Conservation (phyloP, 805 yeast species). For the Nakazawaea siamensis region DNA sequence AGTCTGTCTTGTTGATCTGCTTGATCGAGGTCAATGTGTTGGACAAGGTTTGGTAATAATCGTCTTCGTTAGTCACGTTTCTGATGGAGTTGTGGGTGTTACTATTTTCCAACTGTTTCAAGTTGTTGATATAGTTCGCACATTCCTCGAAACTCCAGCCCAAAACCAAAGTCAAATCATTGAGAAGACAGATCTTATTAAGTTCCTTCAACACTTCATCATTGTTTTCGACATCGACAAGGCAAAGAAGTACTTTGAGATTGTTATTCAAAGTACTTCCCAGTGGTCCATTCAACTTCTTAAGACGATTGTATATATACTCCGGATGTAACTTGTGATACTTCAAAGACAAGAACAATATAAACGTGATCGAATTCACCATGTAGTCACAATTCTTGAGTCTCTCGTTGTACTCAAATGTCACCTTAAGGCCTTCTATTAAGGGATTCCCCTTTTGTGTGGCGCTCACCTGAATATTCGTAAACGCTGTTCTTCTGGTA, state of each 20-base stretch:
- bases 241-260: constrained; percentile 47
- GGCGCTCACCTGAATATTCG: constrained; percentile 46
- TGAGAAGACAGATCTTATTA: constrained; percentile 38
- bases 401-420: constrained; percentile 43
- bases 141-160: constrained; percentile 53
- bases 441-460: constrained; percentile 72
- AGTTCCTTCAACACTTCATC: constrained; percentile 39
- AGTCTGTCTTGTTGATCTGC: constrained; percentile 46
- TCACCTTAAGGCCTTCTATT: constrained; percentile 42
- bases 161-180: constrained; percentile 38
- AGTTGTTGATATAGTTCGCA: constrained; percentile 29
- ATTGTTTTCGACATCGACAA: constrained; percentile 58
- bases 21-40: constrained; percentile 37
- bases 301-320: constrained; percentile 54
- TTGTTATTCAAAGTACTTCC: constrained; percentile 20
- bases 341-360: constrained; percentile 57
- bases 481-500: constrained; percentile 13
- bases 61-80: constrained; percentile 30
- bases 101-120: constrained; percentile 24
- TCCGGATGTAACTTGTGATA: constrained; percentile 75
- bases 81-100: constrained; percentile 26
- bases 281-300: constrained; percentile 16
- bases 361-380: constrained; percentile 45
- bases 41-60: constrained; percentile 35
- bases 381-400: constrained; percentile 55